Percentiles rank a stretch among this genome's conserved stretches.
These are phyloP conservation scores for Gelatoporia subvermispora DNA, from an alignment of 768 basidiomycete species.

Conservation along the genomic window DNA sequence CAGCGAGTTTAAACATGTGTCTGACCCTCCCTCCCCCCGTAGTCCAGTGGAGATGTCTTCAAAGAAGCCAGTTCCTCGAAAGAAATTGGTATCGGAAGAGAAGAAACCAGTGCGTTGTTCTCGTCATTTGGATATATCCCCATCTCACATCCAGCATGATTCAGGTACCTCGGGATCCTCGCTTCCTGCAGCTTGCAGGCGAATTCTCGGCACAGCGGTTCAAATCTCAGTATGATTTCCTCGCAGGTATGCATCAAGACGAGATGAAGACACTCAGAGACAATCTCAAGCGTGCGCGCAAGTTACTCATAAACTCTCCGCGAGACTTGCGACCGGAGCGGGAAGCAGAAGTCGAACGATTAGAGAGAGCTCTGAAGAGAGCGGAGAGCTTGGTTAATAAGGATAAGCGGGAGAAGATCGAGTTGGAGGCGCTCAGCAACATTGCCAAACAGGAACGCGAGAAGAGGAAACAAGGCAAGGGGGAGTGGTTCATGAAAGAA, in stretches of 20 bases:
- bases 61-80: slow-evolving; percentile 77
- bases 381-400: slow-evolving; percentile 72
- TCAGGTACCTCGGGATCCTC: slow-evolving; percentile 81
- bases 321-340: slow-evolving; percentile 53
- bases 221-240: slow-evolving; percentile 67
- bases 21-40: slow-evolving; percentile 2
- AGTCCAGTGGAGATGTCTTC: slow-evolving; percentile 83
- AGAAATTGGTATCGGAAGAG: slow-evolving; percentile 63
- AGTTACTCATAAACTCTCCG: slow-evolving; percentile 56
- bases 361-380: slow-evolving; percentile 73
- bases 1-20: not conserved
- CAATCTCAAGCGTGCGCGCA: slow-evolving; percentile 64
- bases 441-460: slow-evolving; percentile 49
- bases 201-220: slow-evolving; percentile 63
- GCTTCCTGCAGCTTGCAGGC: slow-evolving; percentile 74
- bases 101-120: slow-evolving; percentile 49
- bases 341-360: slow-evolving; percentile 59
- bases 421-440: slow-evolving; percentile 56
- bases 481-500: slow-evolving; percentile 80
- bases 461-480: slow-evolving; percentile 74
- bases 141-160: not conserved
- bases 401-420: slow-evolving; percentile 64
- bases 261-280: slow-evolving; percentile 66
- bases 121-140: not conserved
- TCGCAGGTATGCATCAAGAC: slow-evolving; percentile 54